Percentiles rank a stretch among this genome's conserved stretches.
These are phyloP conservation scores for Bipolaris oryzae DNA, from an alignment of 2,329 filamentous ascomycete genomes.

Conservation along the genomic window DNA sequence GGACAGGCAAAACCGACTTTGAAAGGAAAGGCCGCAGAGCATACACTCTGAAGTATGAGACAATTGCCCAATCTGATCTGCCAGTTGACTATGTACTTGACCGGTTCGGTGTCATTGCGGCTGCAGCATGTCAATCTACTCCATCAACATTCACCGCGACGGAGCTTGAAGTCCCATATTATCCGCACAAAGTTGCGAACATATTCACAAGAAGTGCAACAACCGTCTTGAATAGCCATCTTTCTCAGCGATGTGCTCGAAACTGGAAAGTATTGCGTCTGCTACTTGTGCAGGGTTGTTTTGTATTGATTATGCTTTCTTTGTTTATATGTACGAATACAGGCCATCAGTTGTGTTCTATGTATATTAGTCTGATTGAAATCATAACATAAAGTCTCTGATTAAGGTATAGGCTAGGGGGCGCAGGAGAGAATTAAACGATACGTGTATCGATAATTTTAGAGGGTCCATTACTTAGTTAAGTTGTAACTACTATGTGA, in stretches of 20 bases:
- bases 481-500: neutral
- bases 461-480: neutral
- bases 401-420: neutral
- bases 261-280: neutral
- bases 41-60: constrained; percentile 7
- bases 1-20: constrained; percentile 11
- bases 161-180: neutral
- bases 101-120: constrained; percentile 18
- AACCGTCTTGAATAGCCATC: neutral
- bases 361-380: neutral
- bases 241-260: constrained; percentile 1
- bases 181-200: neutral
- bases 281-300: neutral
- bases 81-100: constrained; percentile 21
- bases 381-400: neutral
- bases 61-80: constrained; percentile 11
- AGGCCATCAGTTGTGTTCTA: neutral
- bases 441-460: neutral
- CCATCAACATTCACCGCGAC: neutral
- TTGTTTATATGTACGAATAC: neutral
- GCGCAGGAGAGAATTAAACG: neutral
- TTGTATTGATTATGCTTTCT: constrained; percentile 1
- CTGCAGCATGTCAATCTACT: constrained; percentile 2
- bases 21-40: constrained; percentile 7
- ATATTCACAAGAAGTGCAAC: neutral